Evolutionary conservation across 1,284 basidiomycete genomes (phyloP), one percentile per base, ranked within the genome.

Genomic region (Meira miltonrushii): DNA sequence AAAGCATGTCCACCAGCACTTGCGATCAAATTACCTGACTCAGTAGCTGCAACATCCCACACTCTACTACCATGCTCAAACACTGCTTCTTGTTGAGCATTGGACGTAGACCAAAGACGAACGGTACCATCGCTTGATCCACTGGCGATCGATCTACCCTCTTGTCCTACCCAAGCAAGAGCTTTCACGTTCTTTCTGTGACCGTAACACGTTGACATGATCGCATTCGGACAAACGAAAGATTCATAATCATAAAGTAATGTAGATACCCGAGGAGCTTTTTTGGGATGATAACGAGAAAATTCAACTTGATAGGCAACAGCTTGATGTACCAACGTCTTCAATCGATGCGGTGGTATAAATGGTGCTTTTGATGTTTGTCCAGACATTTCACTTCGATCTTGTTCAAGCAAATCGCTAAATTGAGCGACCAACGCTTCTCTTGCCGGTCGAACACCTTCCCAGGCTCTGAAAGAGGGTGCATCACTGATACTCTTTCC

Each of bases 151-250:
- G 77, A 73, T 2, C 69, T 58, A 2, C 75, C 78, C 6, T 75
- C 68, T 2, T 77, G 66, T 39, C 78, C 79, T n/a, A 82, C 71
- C 61, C 81, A 80, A 19, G 76, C 71, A 6, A 82, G 77, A 58
- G 77, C 77, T 67, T 82, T 82, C 55, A 82, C 77, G 64, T 82
- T 82, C 15, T 79, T 78, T 1, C 66, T 57, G 59, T 82, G 82
- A 0, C 80, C 79, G 13, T 67, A 65, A 37, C 81, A 72, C 2
- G 67, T 64, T 17, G 62, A 62, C 10, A 59, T 62, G 38, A 71
- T 65, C 7, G 61, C 58, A 40, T 73, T 69, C 52, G 75, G 69
- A 11, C 71, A 67, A 49, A 72, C 66, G 48, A 71, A 71, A 1
- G 67, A 65, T 40, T 56, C 55, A 40, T 73, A 75, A 59, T 73